Evolutionary conservation across 768 basidiomycete genomes (phyloP), one percentile per base, ranked within the genome.

Genomic region (Boletus pseudopeckii): DNA sequence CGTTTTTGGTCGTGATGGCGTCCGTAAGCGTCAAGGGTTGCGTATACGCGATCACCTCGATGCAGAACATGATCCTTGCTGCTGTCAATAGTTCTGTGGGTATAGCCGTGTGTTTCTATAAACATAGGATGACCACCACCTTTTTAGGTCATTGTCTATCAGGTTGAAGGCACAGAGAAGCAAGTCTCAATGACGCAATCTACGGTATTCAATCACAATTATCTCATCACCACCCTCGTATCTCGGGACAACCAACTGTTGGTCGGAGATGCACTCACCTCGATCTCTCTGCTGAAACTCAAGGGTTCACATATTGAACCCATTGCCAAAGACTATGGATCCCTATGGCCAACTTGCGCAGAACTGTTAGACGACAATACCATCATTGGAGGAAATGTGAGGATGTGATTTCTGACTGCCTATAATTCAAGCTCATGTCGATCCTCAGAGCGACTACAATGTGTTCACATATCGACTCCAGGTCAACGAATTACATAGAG

Each of bases 191-290:
- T 72, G 57, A 62, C 64, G 6, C 72, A 74, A 30, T 60, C 82
- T 7, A 67, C 80, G 0, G 74, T 80, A 37, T 94, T 91, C 86
- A 84, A 88, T 58, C 89, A 92, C 65, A 92, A 90, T 51, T 93
- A 94, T 70, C 56, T 89, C 52, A 82, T 94, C 28, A 83, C 80
- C 5, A 84, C 81, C 51, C 70, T 97, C 20, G 81, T 79, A 0
- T 72, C 81, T 4, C 78, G 77, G 44, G 78, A 74, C 3, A 70
- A 83, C 54, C 72, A 71, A 43, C 66, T 96, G 24, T 70, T 89
- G 17, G 78, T 84, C n/a, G 90, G 89, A 34, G 94, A 97, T 63
- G 83, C 85, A 8, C 80, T 95, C 26, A 83, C 81, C 64, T 92
- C 92, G 0, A 77, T 95, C 17, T 86, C 91, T 3, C 59, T 92